A percentile compares a stretch with the other conserved stretches of the same genome.
Evolutionary conservation across 163 green algal species (phyloP).

Genomic region (Prototheca stagnorum): DNA sequence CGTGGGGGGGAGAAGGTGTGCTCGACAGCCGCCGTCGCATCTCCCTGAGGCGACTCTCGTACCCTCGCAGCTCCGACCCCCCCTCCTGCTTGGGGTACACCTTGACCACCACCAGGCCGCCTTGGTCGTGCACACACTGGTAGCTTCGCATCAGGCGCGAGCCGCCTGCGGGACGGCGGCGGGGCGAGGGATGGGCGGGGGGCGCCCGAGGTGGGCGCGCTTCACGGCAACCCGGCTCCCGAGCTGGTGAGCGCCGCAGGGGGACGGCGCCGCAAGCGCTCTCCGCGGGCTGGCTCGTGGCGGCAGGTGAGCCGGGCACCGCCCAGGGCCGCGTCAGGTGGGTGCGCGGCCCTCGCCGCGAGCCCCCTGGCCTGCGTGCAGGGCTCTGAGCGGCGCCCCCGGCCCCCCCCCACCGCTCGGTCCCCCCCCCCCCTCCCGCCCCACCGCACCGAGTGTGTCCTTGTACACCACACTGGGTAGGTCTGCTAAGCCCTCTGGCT

Average conservation of each 20-base stretch:
- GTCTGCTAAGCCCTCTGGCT: slow-evolving; percentile 11
- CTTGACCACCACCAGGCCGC: slow-evolving; percentile 80
- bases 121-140: slow-evolving; percentile 77
- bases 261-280: no score
- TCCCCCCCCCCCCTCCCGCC: neutral
- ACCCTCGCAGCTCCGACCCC: slow-evolving; percentile 43
- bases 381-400: neutral
- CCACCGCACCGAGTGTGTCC: slow-evolving; percentile 8
- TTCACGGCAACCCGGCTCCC: neutral
- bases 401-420: neutral
- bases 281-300: no score
- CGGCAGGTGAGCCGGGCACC: no score
- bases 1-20: slow-evolving; percentile 38
- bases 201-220: neutral
- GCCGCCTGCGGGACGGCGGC: slow-evolving; percentile 18
- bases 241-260: no score
- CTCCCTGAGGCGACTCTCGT: slow-evolving; percentile 46
- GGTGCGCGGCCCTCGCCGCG: neutral
- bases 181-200: neutral
- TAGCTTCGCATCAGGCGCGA: slow-evolving; percentile 82
- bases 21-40: slow-evolving; percentile 19
- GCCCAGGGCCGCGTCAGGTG: neutral
- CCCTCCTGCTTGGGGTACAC: slow-evolving; percentile 77
- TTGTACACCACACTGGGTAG: slow-evolving; percentile 7
- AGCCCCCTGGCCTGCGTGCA: neutral